These are phyloP conservation scores for Metarhizium rileyi DNA, from an alignment of 2,329 filamentous ascomycete genomes.

Conservation along the genomic window DNA sequence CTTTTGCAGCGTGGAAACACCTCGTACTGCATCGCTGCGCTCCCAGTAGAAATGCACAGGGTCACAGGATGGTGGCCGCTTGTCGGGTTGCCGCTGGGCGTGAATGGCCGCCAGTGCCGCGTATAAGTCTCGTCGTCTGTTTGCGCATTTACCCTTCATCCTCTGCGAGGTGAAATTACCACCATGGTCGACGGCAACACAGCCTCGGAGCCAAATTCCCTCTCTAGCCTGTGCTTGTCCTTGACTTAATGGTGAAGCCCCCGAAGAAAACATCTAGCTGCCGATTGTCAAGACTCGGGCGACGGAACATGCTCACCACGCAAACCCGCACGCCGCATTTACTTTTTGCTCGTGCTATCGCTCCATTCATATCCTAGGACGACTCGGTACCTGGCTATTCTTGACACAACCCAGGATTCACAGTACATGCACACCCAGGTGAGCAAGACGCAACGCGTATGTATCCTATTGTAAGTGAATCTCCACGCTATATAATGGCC, in stretches of 20 bases:
- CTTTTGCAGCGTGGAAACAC: background rate
- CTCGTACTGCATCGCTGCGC: background rate
- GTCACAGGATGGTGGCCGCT: constrained; percentile 1
- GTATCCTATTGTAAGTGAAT: background rate
- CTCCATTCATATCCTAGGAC: background rate
- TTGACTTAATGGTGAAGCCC: background rate
- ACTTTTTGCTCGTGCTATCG: background rate
- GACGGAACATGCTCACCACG: background rate
- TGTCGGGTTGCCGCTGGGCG: background rate
- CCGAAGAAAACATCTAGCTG: background rate
- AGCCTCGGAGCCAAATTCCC: background rate
- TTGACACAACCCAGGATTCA: background rate
- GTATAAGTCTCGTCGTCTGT: background rate
- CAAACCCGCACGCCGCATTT: background rate
- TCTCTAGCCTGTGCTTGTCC: too few species aligned
- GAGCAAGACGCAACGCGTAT: background rate
- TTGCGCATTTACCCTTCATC: background rate
- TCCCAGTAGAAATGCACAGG: background rate
- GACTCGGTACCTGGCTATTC: background rate
- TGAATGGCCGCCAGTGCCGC: background rate
- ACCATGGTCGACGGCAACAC: background rate
- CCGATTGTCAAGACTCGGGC: background rate
- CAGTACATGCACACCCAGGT: background rate
- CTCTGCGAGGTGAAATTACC: background rate
- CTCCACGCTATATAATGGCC: background rate